These are phyloP conservation scores for Cladophialophora chaetospira DNA, from an alignment of 2,329 filamentous ascomycete genomes.

Conservation along the genomic window DNA sequence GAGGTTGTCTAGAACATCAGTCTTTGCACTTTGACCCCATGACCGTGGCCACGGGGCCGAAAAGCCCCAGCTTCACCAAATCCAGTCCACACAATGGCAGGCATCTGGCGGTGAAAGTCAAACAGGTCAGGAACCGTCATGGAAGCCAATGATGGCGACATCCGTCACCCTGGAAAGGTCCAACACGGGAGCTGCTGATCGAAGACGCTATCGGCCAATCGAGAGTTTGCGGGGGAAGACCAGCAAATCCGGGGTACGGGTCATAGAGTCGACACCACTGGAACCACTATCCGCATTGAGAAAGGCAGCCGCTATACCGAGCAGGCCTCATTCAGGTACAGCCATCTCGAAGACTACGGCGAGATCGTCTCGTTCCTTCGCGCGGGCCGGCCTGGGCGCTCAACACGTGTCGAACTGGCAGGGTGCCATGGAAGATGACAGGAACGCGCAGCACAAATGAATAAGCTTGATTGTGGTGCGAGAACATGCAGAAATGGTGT, in stretches of 20 bases:
- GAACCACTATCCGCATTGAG: slow-evolving; percentile 12
- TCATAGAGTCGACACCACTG: not conserved
- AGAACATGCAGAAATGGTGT: not conserved
- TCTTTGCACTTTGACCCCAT: not conserved
- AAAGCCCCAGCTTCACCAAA: not conserved
- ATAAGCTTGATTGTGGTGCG: not conserved
- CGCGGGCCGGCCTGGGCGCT: not conserved
- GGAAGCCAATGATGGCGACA: not conserved
- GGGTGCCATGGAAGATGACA: not conserved
- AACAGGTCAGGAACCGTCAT: slow-evolving; percentile 4
- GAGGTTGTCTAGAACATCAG: not conserved
- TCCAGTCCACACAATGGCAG: not conserved
- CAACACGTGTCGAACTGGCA: slow-evolving; percentile 9
- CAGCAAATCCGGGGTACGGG: slow-evolving; percentile 20
- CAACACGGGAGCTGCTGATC: slow-evolving; percentile 17
- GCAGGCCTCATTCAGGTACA: not conserved
- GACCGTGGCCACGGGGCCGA: not conserved
- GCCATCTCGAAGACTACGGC: not conserved
- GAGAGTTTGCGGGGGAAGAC: slow-evolving; percentile 20
- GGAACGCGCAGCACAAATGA: not conserved
- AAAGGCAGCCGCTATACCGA: not conserved
- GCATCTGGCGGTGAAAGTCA: slow-evolving; percentile 12
- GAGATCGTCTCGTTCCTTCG: slow-evolving; percentile 3
- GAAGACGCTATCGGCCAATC: not conserved
- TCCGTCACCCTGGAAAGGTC: not conserved